Evolutionary conservation across 305 asterid species (phyloP), one percentile per base, ranked within the genome.

Genomic region (Rubia tinctorum): DNA sequence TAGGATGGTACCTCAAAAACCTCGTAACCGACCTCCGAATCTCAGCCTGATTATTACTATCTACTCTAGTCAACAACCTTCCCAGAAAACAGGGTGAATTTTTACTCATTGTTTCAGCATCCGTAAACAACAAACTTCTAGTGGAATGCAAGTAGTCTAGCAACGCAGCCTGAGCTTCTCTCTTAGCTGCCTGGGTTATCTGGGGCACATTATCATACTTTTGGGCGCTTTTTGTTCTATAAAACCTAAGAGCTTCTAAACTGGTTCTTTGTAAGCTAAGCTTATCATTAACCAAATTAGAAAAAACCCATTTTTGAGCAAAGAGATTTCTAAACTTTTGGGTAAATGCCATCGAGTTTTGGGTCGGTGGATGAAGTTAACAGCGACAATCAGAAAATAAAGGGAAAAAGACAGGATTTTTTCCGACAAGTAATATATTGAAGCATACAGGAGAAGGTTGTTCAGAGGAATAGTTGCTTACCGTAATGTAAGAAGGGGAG

Each of bases 101-200:
- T 74, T 80, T 84, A 72, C 92, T 88, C 88, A 93, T 89, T 68
- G 82, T 78, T 71, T 93, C 97, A 62, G 97, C 98, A 80, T 91
- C 97, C 81, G 80, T 62, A 71, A 86, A 83, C 72, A 85, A 85
- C 72, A 91, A 80, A 71, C 91, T 81, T 80, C 98, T 86, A 69
- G 96, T 88, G 53, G 74, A 82, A 76, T 91, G 96, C 73, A 93
- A 86, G 74, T 93, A 91, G 27, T 93, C 98, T 25, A 84, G 69
- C 76, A 93, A 75, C 82, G 87, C 97, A 82, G 80, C 84, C 78
- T 93, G 91, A 23, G 94, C 97, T 80, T 90, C 90, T 66, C 74
- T 81, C 66, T 78, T 80, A 15, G 80, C 84, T 1, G 66, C 71
- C 75, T 77, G 82, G 5, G 82, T 66, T 43, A 71, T 73, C 78